Base-by-base conservation (phyloP, 1,284 basidiomycete species). In the Ceratobasidium papillatum region DNA sequence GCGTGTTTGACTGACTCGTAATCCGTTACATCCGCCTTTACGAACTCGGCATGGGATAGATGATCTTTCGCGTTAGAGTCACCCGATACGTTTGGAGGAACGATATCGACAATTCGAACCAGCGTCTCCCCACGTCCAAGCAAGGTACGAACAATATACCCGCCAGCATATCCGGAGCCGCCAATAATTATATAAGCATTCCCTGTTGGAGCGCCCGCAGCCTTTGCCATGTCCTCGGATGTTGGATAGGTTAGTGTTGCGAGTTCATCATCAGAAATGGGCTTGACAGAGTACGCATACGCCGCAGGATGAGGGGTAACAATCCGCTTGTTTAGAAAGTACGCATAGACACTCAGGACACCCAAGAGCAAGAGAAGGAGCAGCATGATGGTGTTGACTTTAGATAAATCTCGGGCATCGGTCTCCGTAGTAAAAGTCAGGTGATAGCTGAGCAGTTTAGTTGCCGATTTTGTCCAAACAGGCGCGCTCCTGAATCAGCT, bases 71-170 rank as follows among this genome's bases (percentile, higher is more conserved):
- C 38, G 32, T 45, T 69, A 34, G 66, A 14, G n/a, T 69, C 25
- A 30, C 66, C 66, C 22, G 51, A 69, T 5, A 69, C 4, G 22
- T 56, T 19, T 19, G 66, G 66, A 41, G 51, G 66, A 14, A 34
- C 11, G 19, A 49, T 32, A 25, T 68, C 65, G 34, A 68, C 27
- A 27, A 68, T 68, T 9, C 41, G 51, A 45, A 69, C 66, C 11
- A 69, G 66, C 14, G 66, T 69, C 45, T 69, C 66, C 5, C 66
- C 66, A 12, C 66, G 52, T 2, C 22, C 66, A 58, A 69, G 66
- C 30, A 69, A 22, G 2, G 66, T 56, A 1, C 66, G 51, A 38
- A 58, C 66, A 45, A 69, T 41, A 69, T 58, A 47, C 19, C 25
- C 34, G 27, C 52, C 66, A 9, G 45, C 66, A n/a, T 45, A n/a